Conservation (phyloP, 352 stramenopile species). For the Globisporangium barbulae region DNA sequence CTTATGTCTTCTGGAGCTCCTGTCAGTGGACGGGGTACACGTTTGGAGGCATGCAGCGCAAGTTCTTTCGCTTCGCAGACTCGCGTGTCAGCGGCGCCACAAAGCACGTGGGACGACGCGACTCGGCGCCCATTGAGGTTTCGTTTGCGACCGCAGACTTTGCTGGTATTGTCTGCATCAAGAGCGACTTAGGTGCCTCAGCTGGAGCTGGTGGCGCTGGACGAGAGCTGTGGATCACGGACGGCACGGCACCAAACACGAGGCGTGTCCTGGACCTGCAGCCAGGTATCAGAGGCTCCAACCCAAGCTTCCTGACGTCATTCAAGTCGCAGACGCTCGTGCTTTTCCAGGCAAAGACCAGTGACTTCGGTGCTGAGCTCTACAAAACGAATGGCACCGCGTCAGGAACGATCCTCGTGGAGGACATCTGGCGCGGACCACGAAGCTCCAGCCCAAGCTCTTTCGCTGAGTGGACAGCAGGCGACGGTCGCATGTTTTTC, state of each 20-base stretch:
- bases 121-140: slow-evolving; percentile 34
- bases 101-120: slow-evolving; percentile 57
- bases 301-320: slow-evolving; percentile 37
- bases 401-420: slow-evolving; percentile 37
- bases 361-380: slow-evolving; percentile 45
- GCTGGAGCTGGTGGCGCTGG: slow-evolving; percentile 18
- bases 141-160: slow-evolving; percentile 41
- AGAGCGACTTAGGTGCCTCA: slow-evolving; percentile 9
- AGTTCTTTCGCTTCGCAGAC: slow-evolving; percentile 77
- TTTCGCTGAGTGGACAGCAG: slow-evolving; percentile 37
- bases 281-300: slow-evolving; percentile 26
- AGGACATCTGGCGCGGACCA: slow-evolving; percentile 51
- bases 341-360: slow-evolving; percentile 45
- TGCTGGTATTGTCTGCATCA: slow-evolving; percentile 75
- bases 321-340: slow-evolving; percentile 38
- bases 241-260: slow-evolving; percentile 36
- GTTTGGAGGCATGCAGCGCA: slow-evolving; percentile 41
- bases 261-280: slow-evolving; percentile 48
- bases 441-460: slow-evolving; percentile 40
- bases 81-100: slow-evolving; percentile 50
- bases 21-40: slow-evolving; percentile 71
- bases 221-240: slow-evolving; percentile 62
- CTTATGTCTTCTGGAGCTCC: slow-evolving; percentile 65
- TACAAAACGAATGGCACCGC: slow-evolving; percentile 56
- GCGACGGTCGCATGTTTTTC: slow-evolving; percentile 50